phyloP scores from a whole-genome alignment of 2,329 filamentous ascomycete species.

The Aureobasidium sp. region DNA sequence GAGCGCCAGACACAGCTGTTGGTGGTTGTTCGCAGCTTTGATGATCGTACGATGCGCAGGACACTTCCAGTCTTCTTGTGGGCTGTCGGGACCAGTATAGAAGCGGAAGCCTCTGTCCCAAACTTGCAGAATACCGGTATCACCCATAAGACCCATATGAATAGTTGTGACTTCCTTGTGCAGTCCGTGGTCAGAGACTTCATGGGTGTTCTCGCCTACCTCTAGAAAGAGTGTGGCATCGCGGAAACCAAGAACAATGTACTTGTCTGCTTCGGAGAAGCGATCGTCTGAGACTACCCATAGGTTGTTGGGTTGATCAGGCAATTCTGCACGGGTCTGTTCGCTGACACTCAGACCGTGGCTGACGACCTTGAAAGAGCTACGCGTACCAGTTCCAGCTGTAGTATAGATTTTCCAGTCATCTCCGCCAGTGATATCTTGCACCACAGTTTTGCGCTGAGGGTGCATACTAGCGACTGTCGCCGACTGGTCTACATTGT shows the following conservation, averaged over 20 bases:
- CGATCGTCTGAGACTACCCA: conserved; percentile 89
- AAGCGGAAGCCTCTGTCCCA: conserved; percentile 17
- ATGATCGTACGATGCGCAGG: conserved; percentile 94
- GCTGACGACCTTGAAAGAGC: conserved; percentile 83
- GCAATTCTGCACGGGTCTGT: conserved; percentile 88
- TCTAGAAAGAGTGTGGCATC: conserved; percentile 87
- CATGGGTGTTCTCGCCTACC: conserved; percentile 94
- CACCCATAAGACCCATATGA: conserved; percentile 87
- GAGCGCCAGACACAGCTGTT: conserved; percentile 86
- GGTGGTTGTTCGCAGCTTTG: conserved; percentile 83
- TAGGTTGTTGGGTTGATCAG: conserved; percentile 79
- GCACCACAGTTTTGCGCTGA: conserved; percentile 81
- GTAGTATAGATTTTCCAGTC: conserved; percentile 94
- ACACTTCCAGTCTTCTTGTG: conserved; percentile 15
- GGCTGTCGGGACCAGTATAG: conserved; percentile 15
- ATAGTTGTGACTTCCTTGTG: conserved; percentile 80
- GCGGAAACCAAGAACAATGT: conserved; percentile 89
- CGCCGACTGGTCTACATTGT: conserved; percentile 79
- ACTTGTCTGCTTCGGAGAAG: conserved; percentile 79
- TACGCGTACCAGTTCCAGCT: conserved; percentile 79
- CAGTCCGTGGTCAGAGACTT: conserved; percentile 90
- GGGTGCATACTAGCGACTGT: conserved; percentile 85
- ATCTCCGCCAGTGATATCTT: conserved; percentile 84
- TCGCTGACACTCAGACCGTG: conserved; percentile 91
- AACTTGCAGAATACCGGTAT: conserved; percentile 44